Evolutionary conservation across 805 yeast genomes (phyloP).

Genomic region (Starmerella bombicola): DNA sequence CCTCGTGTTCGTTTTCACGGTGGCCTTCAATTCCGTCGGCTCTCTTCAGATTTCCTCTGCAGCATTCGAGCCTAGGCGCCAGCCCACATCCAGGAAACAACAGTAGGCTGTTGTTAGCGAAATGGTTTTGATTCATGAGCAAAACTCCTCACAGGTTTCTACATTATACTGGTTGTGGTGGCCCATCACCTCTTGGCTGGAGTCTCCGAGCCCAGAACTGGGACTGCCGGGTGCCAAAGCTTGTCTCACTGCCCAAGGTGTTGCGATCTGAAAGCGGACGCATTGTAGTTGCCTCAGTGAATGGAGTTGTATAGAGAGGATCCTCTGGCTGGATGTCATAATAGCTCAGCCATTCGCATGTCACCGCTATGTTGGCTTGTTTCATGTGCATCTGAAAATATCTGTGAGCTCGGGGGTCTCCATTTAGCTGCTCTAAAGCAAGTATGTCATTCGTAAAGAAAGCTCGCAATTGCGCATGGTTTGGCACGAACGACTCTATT

Average conservation of each 20-base stretch:
- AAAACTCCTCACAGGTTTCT: too few relatives aligned
- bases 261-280: not conserved
- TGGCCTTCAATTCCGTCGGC: slow-evolving; percentile 14
- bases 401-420: not conserved
- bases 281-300: slow-evolving; percentile 1
- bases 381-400: slow-evolving; percentile 11
- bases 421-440: not conserved
- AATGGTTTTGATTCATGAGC: too few relatives aligned
- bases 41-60: slow-evolving; percentile 18
- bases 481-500: slow-evolving; percentile 6
- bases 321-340: slow-evolving; percentile 1
- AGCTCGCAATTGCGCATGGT: slow-evolving; percentile 1
- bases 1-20: slow-evolving; percentile 33
- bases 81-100: slow-evolving; percentile 3
- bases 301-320: not conserved
- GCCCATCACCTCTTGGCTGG: too few relatives aligned
- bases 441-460: slow-evolving; percentile 1
- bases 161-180: too few relatives aligned
- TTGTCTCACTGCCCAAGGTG: not conserved
- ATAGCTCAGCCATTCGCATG: slow-evolving; percentile 9
- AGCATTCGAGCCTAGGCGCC: slow-evolving; percentile 18
- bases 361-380: not conserved
- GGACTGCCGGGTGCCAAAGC: slow-evolving; percentile 6
- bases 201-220: not conserved
- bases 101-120: too few relatives aligned